Base-by-base conservation (phyloP, 805 yeast species). In the Wickerhamomyces chaumierensis region DNA sequence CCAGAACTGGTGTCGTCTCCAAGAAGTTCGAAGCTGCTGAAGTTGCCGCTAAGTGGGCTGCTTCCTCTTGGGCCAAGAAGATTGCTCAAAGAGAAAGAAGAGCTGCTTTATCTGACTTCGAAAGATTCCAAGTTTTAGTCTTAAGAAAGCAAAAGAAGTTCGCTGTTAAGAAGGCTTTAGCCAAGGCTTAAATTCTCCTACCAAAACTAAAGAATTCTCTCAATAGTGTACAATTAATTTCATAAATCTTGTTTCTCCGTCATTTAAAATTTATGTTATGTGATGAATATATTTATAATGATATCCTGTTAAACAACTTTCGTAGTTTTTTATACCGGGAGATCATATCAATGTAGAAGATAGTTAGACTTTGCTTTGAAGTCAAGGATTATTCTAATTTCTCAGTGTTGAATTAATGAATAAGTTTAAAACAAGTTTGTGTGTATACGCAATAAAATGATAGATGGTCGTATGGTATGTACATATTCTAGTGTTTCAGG, bases 121-220 rank as follows among this genome's bases (percentile, higher is more conserved):
- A 92, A 78, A 88, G 99, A 81, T 92, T 92, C 96, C 96, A 90
- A 79, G 98, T 90, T 58, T 66, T 83, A 69, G 94, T 87, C 59
- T 79, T 87, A 68, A 92, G 83, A 83, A 92, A 90, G 81, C 96
- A 94, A 78, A 86, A 85, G 74, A 83, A 87, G 74, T 81, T 69
- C 67, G 84, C 87, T 71, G 90, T 86, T 62, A 85, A 82, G 76
- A 88, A 86, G 78, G 94, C 94, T 69, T 79, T 83, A 63, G 95
- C 95, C 63, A 87, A 88, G 82, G 95, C 94, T 71, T 81, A 80
- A 48, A 36, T 36, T n/a, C n/a, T n/a, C n/a, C n/a, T n/a, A n/a
- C n/a, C n/a, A n/a, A n/a, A n/a, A n/a, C n/a, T n/a, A n/a, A n/a
- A n/a, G n/a, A 25, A 25, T 11, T 25, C 29, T 8, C 29, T 8